phyloP scores from a whole-genome alignment of 306 rosid genomes.

The Pueraria montana region DNA sequence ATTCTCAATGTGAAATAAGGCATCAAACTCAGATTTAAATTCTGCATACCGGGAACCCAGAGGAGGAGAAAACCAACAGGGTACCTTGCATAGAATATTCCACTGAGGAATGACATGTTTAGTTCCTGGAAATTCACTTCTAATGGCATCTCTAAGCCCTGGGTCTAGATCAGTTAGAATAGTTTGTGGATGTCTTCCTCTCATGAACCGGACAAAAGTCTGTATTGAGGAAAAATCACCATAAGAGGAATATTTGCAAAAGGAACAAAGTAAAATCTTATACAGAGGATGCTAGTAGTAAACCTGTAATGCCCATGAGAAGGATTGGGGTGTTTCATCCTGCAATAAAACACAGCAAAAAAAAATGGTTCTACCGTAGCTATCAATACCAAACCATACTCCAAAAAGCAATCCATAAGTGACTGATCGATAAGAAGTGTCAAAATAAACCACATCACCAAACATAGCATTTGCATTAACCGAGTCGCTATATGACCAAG shows the following conservation, averaged over 20 bases:
- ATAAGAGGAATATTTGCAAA: constrained; percentile 49
- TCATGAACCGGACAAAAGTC: constrained; percentile 84
- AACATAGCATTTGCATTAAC: constrained; percentile 71
- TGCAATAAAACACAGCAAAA: constrained; percentile 89
- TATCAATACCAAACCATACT: constrained; percentile 95
- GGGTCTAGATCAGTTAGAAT: constrained; percentile 86
- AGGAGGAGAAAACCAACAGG: constrained; percentile 83
- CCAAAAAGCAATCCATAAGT: constrained; percentile 93
- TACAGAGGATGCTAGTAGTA: constrained; percentile 52
- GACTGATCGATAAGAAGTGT: constrained; percentile 77
- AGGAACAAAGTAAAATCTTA: constrained; percentile 55
- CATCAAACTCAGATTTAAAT: constrained; percentile 83
- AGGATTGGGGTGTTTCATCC: constrained; percentile 84
- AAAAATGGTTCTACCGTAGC: constrained; percentile 84
- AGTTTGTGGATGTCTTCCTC: constrained; percentile 94
- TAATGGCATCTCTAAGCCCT: constrained; percentile 77
- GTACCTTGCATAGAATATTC: constrained; percentile 72
- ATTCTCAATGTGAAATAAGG: constrained; percentile 71
- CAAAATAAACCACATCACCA: constrained; percentile 88
- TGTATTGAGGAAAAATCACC: constrained; percentile 59
- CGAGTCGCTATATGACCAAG: constrained; percentile 87
- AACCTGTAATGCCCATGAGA: constrained; percentile 99
- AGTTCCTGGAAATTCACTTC: constrained; percentile 73
- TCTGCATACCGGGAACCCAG: constrained; percentile 85
- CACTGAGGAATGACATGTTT: constrained; percentile 76